Evolutionary conservation across 2,329 filamentous ascomycete species (phyloP).

Genomic region (Basipetospora chlamydospora): DNA sequence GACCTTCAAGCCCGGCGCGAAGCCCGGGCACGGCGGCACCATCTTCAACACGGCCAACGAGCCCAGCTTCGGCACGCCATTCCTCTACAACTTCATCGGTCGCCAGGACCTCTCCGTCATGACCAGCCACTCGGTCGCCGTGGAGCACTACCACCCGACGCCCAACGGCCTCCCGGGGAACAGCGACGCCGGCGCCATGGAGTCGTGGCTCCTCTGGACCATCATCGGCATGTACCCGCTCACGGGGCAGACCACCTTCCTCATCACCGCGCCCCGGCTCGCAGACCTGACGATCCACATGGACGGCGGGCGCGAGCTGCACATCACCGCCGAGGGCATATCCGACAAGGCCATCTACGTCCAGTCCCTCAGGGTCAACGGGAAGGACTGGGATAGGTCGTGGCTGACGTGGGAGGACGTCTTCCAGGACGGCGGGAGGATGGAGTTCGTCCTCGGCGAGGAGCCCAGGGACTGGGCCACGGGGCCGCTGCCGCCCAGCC

Average conservation of each 20-base stretch:
- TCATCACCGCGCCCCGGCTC: conserved; percentile 52
- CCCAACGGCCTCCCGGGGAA: conserved; percentile 50
- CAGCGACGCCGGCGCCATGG: conserved; percentile 59
- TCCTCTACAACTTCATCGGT: conserved; percentile 53
- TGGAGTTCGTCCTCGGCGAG: conserved; percentile 49
- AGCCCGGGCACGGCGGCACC: conserved; percentile 32
- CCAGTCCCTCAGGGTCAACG: conserved; percentile 52
- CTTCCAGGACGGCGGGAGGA: conserved; percentile 45
- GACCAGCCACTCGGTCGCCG: conserved; percentile 42
- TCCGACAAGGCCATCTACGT: conserved; percentile 39
- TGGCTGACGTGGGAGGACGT: conserved; percentile 56
- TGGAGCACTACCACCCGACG: conserved; percentile 41
- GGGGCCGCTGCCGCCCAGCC: conserved; percentile 46
- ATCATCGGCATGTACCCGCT: conserved; percentile 56
- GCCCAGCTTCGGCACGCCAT: conserved; percentile 52
- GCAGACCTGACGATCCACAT: conserved; percentile 42
- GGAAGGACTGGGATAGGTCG: conserved; percentile 42
- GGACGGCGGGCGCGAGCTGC: conserved; percentile 35
- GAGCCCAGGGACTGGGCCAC: conserved; percentile 40
- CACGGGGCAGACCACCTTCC: conserved; percentile 53
- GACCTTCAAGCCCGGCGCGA: conserved; percentile 39
- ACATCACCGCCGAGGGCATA: conserved; percentile 34
- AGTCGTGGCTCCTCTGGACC: conserved; percentile 54
- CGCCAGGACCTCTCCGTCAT: conserved; percentile 47
- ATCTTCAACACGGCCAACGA: conserved; percentile 57